Evolutionary conservation across 2,329 filamentous ascomycete genomes (phyloP).

Genomic region (Bimuria novae-zelandiae): DNA sequence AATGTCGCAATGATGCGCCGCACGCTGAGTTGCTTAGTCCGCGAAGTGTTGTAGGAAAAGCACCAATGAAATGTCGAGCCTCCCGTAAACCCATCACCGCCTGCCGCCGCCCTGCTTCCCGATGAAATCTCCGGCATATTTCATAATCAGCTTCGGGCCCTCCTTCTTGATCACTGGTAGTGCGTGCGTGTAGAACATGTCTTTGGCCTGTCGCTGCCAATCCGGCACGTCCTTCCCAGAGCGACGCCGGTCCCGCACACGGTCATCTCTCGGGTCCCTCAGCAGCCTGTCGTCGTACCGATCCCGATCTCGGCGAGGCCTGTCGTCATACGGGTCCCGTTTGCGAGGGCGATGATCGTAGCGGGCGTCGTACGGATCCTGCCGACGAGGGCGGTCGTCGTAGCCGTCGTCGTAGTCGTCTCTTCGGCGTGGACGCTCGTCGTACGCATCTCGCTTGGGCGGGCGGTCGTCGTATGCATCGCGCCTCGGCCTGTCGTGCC

Average conservation of each 20-base stretch:
- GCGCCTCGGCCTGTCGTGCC: constrained; percentile 2
- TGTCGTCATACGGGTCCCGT: constrained; percentile 1
- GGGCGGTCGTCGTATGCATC: not conserved
- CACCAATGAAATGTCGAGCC: too few species aligned
- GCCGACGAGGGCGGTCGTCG: not conserved
- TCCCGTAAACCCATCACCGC: not conserved
- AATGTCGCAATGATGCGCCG: too few species aligned
- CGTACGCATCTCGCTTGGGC: constrained; percentile 8
- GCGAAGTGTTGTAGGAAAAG: too few species aligned
- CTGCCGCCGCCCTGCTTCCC: constrained; percentile 13
- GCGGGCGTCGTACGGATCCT: not conserved
- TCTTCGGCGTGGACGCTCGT: not conserved
- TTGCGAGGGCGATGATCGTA: not conserved
- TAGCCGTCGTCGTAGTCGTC: not conserved
- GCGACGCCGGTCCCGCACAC: not conserved
- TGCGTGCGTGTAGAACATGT: constrained; percentile 26
- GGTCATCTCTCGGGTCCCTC: constrained; percentile 1
- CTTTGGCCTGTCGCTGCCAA: constrained; percentile 26
- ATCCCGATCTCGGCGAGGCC: constrained; percentile 5
- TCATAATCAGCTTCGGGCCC: constrained; percentile 21
- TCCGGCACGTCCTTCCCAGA: constrained; percentile 11
- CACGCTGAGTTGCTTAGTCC: too few species aligned
- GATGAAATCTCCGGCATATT: constrained; percentile 20
- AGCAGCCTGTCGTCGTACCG: not conserved
- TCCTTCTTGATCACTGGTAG: constrained; percentile 27